Base-by-base conservation (phyloP, 345 rosid species). In the Physaria fendleri region DNA sequence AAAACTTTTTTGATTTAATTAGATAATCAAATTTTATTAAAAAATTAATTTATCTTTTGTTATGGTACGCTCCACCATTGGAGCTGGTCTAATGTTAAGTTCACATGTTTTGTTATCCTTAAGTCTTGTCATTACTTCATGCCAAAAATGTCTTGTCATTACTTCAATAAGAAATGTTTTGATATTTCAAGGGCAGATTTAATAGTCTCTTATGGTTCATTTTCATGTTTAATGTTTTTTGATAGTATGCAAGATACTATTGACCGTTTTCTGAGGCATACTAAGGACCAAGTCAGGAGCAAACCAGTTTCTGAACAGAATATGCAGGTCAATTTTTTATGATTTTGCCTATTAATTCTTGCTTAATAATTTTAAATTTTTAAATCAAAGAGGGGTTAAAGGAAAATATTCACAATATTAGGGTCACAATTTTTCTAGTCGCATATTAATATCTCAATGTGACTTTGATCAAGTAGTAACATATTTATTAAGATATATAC, bases 221-320 rank as follows among this genome's bases (percentile, higher is more conserved):
- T n/a, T n/a, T n/a, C n/a, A n/a, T n/a, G n/a, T n/a, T n/a, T n/a
- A n/a, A n/a, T n/a, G n/a, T n/a, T n/a, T n/a, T n/a, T n/a, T n/a
- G n/a, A n/a, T n/a, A 81, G 86, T 77, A 66, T 79, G 81, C 78
- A 69, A 65, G 76, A 71, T 28, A 77, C 79, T 29, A 68, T 81
- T 40, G 77, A 66, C 45, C 83, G 81, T 23, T 79, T 77, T 39
- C 34, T 69, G 56, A 79, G 51, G 80, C 77, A 79, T 71, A 54
- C 77, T 12, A 76, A 75, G 66, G 79, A 79, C 15, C 72, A 63
- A 70, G 39, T 51, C 65, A 73, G 15, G 52, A 59, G 11, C 60
- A 75, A 61, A 56, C 74, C 73, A 16, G 52, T 64, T 37, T 63
- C 71, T 10, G 81, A 79, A 45, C 66, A 77, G 62, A 66, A 70